phyloP scores from a whole-genome alignment of 495 filamentous ascomycete genomes.

The Aspergillus homomorphus region DNA sequence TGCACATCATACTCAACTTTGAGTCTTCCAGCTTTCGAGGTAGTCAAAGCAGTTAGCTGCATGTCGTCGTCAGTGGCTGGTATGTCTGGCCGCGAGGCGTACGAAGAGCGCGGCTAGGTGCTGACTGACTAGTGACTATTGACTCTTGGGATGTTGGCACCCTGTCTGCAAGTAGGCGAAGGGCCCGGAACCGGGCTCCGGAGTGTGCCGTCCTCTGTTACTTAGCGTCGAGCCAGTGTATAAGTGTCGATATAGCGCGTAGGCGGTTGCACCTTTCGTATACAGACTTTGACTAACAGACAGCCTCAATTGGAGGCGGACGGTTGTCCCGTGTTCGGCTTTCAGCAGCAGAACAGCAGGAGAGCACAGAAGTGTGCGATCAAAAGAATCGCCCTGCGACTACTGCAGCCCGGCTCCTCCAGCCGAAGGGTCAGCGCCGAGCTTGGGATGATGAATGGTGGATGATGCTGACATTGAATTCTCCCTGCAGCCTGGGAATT shows the following conservation, averaged over 20 bases:
- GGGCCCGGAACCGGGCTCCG: not conserved
- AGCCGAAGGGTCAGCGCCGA: not conserved
- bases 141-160: not conserved
- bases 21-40: not conserved
- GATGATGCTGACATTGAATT: not conserved
- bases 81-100: not conserved
- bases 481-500: not conserved
- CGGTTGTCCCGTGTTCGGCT: not conserved
- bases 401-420: not conserved
- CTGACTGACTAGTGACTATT: not conserved
- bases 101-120: not conserved
- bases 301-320: not conserved
- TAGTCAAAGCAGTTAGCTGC: not conserved
- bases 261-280: not conserved
- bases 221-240: not conserved
- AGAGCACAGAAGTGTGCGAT: not conserved
- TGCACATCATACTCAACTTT: not conserved
- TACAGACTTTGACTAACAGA: not conserved
- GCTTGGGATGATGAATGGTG: not conserved
- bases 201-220: not conserved
- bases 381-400: not conserved
- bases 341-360: not conserved
- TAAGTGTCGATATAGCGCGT: not conserved
- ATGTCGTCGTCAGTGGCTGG: not conserved
- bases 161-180: not conserved